phyloP scores from a whole-genome alignment of 75 land plant genomes.

The Pinus albicaulis region DNA sequence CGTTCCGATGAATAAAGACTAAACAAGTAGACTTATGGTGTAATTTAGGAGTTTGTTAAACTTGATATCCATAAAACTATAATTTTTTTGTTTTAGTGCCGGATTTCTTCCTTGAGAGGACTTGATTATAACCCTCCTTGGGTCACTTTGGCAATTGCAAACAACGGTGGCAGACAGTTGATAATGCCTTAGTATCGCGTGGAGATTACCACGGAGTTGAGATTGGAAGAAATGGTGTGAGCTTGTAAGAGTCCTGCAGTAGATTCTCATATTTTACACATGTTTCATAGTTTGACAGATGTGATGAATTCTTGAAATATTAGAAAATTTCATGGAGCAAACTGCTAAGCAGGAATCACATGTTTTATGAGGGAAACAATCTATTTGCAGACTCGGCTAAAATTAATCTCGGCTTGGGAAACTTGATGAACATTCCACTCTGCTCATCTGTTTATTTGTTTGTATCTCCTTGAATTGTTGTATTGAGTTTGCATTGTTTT shows the following conservation, averaged over 20 bases:
- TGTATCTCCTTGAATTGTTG: too few relatives aligned
- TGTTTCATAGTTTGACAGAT: not conserved
- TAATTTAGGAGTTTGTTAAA: not conserved
- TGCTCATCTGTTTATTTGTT: not conserved
- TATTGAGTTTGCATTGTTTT: not conserved
- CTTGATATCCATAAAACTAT: not conserved
- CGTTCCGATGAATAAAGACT: not conserved
- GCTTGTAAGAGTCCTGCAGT: not conserved
- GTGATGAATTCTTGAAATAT: not conserved
- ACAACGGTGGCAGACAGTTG: not conserved
- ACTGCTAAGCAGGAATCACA: not conserved
- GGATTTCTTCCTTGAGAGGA: not conserved
- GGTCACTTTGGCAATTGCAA: not conserved
- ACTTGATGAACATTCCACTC: not conserved
- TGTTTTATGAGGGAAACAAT: not conserved
- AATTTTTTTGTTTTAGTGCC: not conserved
- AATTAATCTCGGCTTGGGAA: not conserved
- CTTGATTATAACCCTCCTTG: not conserved
- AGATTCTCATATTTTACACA: not conserved
- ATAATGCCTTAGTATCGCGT: not conserved
- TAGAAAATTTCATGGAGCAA: not conserved
- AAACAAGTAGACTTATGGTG: not conserved
- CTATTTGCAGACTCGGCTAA: not conserved
- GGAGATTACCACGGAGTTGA: not conserved
- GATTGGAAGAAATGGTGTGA: not conserved